phyloP scores from a whole-genome alignment of 495 filamentous ascomycete genomes.

The Chlorociboria aeruginascens region DNA sequence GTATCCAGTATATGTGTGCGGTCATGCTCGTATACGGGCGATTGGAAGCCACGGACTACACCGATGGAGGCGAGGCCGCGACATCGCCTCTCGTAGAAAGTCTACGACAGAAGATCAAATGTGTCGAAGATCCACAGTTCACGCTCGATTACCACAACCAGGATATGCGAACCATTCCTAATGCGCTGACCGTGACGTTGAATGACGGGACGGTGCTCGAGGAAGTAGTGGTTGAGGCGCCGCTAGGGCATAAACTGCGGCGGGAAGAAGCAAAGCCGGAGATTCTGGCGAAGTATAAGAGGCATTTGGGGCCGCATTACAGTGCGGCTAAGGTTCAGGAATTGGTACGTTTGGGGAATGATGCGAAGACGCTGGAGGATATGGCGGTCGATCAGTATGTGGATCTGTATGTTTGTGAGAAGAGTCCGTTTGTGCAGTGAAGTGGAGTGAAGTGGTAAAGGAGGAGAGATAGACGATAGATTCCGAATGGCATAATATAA shows the following conservation, averaged over 20 bases:
- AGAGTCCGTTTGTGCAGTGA: constrained; percentile 39
- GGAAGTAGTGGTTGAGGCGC: constrained; percentile 89
- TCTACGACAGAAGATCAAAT: constrained; percentile 81
- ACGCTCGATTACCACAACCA: constrained; percentile 92
- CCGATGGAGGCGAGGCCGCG: constrained; percentile 80
- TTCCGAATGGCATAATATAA: no score
- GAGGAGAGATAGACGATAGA: no score
- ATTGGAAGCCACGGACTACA: constrained; percentile 83
- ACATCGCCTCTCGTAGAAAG: constrained; percentile 80
- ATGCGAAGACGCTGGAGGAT: constrained; percentile 59
- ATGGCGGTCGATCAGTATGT: constrained; percentile 89
- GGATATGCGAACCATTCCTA: constrained; percentile 84
- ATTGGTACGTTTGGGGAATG: constrained; percentile 62
- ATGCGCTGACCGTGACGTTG: constrained; percentile 84
- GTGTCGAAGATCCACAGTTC: constrained; percentile 91
- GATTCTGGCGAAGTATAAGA: constrained; percentile 87
- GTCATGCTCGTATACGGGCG: constrained; percentile 92
- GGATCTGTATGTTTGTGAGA: constrained; percentile 67
- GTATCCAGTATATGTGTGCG: constrained; percentile 97
- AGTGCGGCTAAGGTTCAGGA: constrained; percentile 60
- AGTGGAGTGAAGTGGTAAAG: no score
- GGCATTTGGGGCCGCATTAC: constrained; percentile 79
- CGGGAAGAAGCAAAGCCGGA: constrained; percentile 96
- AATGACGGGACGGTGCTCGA: constrained; percentile 91
- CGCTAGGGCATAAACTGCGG: constrained; percentile 81